These are phyloP conservation scores for Peronospora belbahrii DNA, from an alignment of 352 stramenopile genomes.

Conservation along the genomic window DNA sequence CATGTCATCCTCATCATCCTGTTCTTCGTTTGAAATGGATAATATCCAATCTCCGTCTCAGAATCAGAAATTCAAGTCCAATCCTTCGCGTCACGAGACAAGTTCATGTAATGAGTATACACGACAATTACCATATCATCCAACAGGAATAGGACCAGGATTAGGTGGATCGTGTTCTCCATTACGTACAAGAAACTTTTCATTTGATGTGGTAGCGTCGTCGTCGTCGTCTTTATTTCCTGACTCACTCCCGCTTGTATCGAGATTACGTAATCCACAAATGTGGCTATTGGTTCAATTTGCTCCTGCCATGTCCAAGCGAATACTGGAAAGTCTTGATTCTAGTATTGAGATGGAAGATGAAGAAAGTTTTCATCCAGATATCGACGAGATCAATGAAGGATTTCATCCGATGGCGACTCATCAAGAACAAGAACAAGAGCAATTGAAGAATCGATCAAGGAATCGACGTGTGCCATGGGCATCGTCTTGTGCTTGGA, in stretches of 20 bases:
- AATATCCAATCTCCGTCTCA: too few relatives aligned
- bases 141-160: too few relatives aligned
- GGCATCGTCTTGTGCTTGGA: constrained; percentile 21
- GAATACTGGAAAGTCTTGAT: constrained; percentile 19
- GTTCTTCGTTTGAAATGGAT: constrained; percentile 29
- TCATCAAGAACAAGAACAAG: too few relatives aligned
- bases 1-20: constrained; percentile 45
- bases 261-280: too few relatives aligned
- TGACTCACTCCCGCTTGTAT: too few relatives aligned
- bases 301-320: constrained; percentile 50
- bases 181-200: constrained; percentile 13
- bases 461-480: constrained; percentile 27
- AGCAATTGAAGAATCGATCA: not conserved
- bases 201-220: constrained; percentile 21
- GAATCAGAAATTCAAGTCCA: too few relatives aligned
- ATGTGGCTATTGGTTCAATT: constrained; percentile 51
- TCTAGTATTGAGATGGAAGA: constrained; percentile 34
- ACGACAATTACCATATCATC: constrained; percentile 23
- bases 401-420: too few relatives aligned
- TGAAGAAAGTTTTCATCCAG: too few relatives aligned
- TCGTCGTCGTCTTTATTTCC: too few relatives aligned
- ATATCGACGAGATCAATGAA: too few relatives aligned
- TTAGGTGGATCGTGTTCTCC: too few relatives aligned
- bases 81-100: too few relatives aligned
- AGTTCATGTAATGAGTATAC: constrained; percentile 29